phyloP scores from a whole-genome alignment of 805 yeast genomes.

The Sugiyamaella qingdaonensis region DNA sequence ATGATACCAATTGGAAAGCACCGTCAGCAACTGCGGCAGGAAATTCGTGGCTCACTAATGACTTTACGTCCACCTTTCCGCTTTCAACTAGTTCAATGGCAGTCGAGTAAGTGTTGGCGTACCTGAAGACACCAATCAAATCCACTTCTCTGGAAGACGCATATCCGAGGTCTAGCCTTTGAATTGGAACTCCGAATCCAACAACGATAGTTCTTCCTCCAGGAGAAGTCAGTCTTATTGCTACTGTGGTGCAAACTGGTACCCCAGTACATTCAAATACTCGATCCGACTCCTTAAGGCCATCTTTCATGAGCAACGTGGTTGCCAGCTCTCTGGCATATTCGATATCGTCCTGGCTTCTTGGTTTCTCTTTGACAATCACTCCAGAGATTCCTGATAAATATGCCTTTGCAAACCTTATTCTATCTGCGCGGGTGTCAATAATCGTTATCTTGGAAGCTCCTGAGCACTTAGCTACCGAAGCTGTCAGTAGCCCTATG shows the following conservation, averaged over 20 bases:
- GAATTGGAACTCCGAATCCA: constrained; percentile 31
- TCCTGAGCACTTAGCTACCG: constrained; percentile 82
- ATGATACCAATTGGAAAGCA: constrained; percentile 7
- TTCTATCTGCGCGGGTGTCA: constrained; percentile 52
- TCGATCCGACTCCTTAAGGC: constrained; percentile 8
- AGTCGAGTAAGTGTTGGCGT: constrained; percentile 25
- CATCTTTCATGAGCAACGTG: constrained; percentile 27
- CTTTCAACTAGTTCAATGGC: constrained; percentile 19
- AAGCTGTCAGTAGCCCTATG: constrained; percentile 93
- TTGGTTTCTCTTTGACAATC: constrained; percentile 34
- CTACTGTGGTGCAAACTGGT: constrained; percentile 59
- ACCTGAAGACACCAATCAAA: constrained; percentile 28
- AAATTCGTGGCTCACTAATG: constrained; percentile 8
- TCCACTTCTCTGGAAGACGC: constrained; percentile 30
- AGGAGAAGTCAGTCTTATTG: constrained; percentile 49
- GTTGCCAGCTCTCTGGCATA: constrained; percentile 37
- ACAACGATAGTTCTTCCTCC: constrained; percentile 42
- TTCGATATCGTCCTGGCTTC: constrained; percentile 13
- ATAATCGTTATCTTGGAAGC: constrained; percentile 77
- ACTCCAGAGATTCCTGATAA: constrained; percentile 47
- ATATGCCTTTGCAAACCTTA: constrained; percentile 43
- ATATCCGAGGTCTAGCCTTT: constrained; percentile 27
- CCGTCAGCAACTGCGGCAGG: not conserved
- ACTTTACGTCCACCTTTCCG: constrained; percentile 9
- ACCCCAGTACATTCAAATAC: constrained; percentile 74